Evolutionary conservation across 352 stramenopile genomes (phyloP).

Genomic region (Pilasporangium apinafurcum): DNA sequence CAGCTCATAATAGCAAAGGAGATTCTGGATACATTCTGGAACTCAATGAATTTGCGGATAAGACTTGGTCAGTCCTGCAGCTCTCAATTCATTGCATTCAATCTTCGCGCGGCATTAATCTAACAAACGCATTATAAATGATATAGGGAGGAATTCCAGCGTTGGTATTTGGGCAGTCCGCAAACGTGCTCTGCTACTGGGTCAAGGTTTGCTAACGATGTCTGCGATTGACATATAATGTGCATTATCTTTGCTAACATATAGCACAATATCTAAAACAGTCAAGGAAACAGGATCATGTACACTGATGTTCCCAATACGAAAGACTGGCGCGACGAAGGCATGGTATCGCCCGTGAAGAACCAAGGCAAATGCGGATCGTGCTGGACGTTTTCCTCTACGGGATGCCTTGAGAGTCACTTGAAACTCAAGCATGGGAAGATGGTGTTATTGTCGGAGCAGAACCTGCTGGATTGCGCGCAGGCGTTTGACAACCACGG

Average conservation of each 20-base stretch:
- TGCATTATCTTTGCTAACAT: background rate
- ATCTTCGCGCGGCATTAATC: too few species aligned
- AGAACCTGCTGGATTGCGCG: slow-evolving; percentile 97
- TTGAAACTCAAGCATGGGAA: slow-evolving; percentile 91
- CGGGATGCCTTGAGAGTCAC: slow-evolving; percentile 96
- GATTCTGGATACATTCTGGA: slow-evolving; percentile 56
- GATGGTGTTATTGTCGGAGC: slow-evolving; percentile 93
- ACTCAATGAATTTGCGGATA: slow-evolving; percentile 72
- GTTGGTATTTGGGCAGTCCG: slow-evolving; percentile 50
- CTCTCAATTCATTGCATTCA: background rate
- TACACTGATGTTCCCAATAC: slow-evolving; percentile 61
- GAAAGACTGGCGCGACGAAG: slow-evolving; percentile 93
- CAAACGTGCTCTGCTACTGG: slow-evolving; percentile 70
- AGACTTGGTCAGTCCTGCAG: slow-evolving; percentile 38
- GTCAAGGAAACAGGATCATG: slow-evolving; percentile 4
- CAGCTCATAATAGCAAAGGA: slow-evolving; percentile 42
- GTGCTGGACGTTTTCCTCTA: slow-evolving; percentile 99
- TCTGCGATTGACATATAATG: background rate
- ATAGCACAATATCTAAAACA: background rate
- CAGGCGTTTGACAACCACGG: slow-evolving; percentile 91
- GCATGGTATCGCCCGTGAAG: slow-evolving; percentile 95
- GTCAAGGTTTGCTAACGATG: slow-evolving; percentile 5
- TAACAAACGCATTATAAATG: background rate
- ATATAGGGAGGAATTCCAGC: slow-evolving; percentile 65
- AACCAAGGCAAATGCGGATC: slow-evolving; percentile 98